Base-by-base conservation (phyloP, 2,329 filamentous ascomycete genomes). In the Lojkania enalia region DNA sequence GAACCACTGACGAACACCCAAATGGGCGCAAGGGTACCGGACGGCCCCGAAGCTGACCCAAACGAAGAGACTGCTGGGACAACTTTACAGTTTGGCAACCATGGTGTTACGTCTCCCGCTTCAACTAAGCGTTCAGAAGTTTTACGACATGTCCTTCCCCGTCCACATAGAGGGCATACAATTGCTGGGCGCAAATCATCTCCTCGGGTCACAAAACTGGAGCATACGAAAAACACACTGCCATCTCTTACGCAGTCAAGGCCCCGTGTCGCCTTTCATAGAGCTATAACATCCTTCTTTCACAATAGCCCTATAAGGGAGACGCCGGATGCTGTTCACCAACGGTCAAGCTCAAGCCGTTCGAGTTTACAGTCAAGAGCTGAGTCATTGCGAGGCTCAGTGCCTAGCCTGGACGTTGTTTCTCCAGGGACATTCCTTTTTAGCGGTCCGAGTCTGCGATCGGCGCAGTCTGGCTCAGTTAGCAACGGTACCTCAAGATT, bases 341-440 rank as follows among this genome's bases (percentile, higher is more conserved):
- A 9, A 12, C 30, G 16, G 16, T 9, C 9, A 15, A 27, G 12
- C 20, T 3, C 49, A 39, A 21, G 39, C 37, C 41, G 54, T 13
- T 60, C 62, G 2, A 63, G 57, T 29, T 50, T 46, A 36, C 49
- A 42, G 15, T 61, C 63, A 9, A 51, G 36, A 18, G 19, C 44
- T 3, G 19, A 41, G 9, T 64, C 61, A 2, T 13, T 48, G 5
- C 40, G 57, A 18, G 55, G 53, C 13, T 64, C 58, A 4, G 31
- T 58, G 29, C 58, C 56, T 12, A 69, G 60, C 31, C 20, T 69
- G 5, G 66, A 69, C 18, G 27, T 70, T 12, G 53, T 70, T 0
- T 63, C 61, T n/a, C 60, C 63, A 29, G 56, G 54, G 7, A 35
- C 53, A 0, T 70, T 70, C 41, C 39, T 63, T 16, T 69, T 69